Conservation (phyloP, 148 eudicot genomes). For the Dianthus caryophyllus region DNA sequence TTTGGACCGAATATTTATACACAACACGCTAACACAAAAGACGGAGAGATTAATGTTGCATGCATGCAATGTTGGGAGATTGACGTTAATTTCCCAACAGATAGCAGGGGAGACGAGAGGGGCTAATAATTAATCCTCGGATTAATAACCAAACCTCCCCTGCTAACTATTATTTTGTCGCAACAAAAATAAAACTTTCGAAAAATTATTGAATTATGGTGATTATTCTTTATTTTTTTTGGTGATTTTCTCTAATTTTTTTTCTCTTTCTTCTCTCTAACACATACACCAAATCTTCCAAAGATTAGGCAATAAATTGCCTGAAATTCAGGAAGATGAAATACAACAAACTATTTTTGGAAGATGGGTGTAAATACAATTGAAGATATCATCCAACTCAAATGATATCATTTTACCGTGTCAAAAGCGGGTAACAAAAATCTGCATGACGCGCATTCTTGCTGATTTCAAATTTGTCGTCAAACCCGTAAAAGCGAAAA, state of each 20-base stretch:
- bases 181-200: neutral
- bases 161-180: conserved; percentile 13
- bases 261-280: neutral
- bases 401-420: no score
- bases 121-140: neutral
- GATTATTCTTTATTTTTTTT: neutral
- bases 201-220: neutral
- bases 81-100: conserved; percentile 3
- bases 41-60: neutral
- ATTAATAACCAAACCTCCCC: conserved; percentile 29
- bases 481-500: neutral
- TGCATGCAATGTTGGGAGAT: neutral
- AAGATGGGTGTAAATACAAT: no score
- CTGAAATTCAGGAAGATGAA: conserved; percentile 25
- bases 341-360: no score
- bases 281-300: conserved; percentile 20
- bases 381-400: no score
- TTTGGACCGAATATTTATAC: neutral
- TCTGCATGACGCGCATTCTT: no score
- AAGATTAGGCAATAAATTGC: conserved; percentile 12
- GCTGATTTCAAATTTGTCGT: neutral
- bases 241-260: neutral
- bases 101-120: conserved; percentile 23
- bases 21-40: neutral
- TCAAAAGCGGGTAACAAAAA: no score